phyloP scores from a whole-genome alignment of 1,284 basidiomycete species.

The Microbotryum violaceum region DNA sequence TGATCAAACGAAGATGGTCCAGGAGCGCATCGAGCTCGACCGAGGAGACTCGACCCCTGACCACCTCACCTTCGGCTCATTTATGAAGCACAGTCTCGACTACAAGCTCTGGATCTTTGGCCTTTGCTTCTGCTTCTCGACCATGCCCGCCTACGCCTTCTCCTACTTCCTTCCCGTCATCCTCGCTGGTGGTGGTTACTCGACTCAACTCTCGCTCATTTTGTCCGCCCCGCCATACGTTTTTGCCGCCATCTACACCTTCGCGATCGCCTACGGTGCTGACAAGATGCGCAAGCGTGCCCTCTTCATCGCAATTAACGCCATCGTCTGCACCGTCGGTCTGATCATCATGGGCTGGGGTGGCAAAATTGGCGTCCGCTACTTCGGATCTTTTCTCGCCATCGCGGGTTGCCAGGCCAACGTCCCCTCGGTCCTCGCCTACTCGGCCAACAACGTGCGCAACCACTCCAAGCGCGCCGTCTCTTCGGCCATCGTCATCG shows the following conservation, averaged over 20 bases:
- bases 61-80: slow-evolving; percentile 39
- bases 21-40: slow-evolving; percentile 44
- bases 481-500: slow-evolving; percentile 52
- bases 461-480: slow-evolving; percentile 41
- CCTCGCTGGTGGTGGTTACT: slow-evolving; percentile 43
- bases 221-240: slow-evolving; percentile 45
- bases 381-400: slow-evolving; percentile 30
- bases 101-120: slow-evolving; percentile 45
- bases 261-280: slow-evolving; percentile 39
- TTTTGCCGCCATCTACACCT: slow-evolving; percentile 37
- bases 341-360: slow-evolving; percentile 40
- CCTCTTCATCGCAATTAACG: slow-evolving; percentile 39
- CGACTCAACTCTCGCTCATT: slow-evolving; percentile 36
- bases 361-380: slow-evolving; percentile 5
- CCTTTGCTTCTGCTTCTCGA: slow-evolving; percentile 39
- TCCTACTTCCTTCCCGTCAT: slow-evolving; percentile 44
- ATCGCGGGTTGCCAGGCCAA: slow-evolving; percentile 39
- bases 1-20: slow-evolving; percentile 41
- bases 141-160: slow-evolving; percentile 29
- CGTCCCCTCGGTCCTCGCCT: slow-evolving; percentile 38
- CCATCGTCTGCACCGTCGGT: slow-evolving; percentile 40
- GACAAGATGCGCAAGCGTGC: slow-evolving; percentile 41
- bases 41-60: slow-evolving; percentile 45
- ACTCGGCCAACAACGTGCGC: slow-evolving; percentile 44
- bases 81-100: slow-evolving; percentile 40